A percentile compares a stretch with the other conserved stretches of the same genome.
Evolutionary conservation across 129 eudicot species (phyloP).

Genomic region (Pulicaria dysenterica): DNA sequence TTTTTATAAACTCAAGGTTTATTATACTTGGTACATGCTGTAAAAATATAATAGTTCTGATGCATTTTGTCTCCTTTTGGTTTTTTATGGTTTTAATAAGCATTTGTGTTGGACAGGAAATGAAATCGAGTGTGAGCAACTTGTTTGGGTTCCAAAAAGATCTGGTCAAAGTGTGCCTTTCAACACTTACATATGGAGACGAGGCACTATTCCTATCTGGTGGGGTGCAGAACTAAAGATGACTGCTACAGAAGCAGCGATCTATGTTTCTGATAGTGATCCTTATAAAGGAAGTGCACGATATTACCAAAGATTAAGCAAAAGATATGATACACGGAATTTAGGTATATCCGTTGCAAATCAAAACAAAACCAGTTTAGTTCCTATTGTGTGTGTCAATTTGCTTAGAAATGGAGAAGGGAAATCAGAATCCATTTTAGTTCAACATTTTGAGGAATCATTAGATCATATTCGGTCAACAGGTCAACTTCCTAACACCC

Average conservation of each 20-base stretch:
- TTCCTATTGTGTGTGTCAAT: slow-evolving; percentile 83
- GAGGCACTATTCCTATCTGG: slow-evolving; percentile 97
- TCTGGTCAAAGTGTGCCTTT: slow-evolving; percentile 76
- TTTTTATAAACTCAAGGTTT: background rate
- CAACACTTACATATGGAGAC: slow-evolving; percentile 80
- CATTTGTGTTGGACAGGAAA: slow-evolving; percentile 54
- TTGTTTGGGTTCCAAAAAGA: slow-evolving; percentile 84
- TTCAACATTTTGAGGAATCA: slow-evolving; percentile 88
- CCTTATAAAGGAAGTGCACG: slow-evolving; percentile 90
- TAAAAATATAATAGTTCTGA: slow-evolving; percentile 2
- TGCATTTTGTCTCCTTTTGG: background rate
- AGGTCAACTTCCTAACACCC: slow-evolving; percentile 72
- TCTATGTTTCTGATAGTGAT: slow-evolving; percentile 74
- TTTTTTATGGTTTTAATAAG: slow-evolving; percentile 8
- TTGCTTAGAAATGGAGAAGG: slow-evolving; percentile 84
- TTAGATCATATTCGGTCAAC: slow-evolving; percentile 64
- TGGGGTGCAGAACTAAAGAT: slow-evolving; percentile 96
- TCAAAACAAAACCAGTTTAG: slow-evolving; percentile 57
- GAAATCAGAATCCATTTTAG: slow-evolving; percentile 82
- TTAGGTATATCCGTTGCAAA: slow-evolving; percentile 41
- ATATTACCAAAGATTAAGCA: slow-evolving; percentile 80
- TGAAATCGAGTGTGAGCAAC: slow-evolving; percentile 94
- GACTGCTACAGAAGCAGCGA: slow-evolving; percentile 94
- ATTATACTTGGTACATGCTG: background rate
- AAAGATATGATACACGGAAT: slow-evolving; percentile 68